phyloP scores from a whole-genome alignment of 129 eudicot genomes.

The Pulicaria dysenterica region DNA sequence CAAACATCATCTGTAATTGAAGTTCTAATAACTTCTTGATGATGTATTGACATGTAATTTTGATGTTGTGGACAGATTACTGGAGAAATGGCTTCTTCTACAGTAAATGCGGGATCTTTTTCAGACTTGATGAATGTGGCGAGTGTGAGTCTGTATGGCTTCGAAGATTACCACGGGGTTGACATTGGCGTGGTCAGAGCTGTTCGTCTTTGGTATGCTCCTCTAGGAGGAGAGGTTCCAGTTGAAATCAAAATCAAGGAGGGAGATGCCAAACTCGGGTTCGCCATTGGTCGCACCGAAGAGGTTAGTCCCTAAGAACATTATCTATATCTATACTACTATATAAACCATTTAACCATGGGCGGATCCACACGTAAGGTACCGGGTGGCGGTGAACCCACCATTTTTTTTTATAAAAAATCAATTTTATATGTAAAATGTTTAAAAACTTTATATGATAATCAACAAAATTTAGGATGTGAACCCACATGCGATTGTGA shows the following conservation, averaged over 20 bases:
- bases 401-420: too few relatives aligned
- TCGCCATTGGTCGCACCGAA: conserved; percentile 83
- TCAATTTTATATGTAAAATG: too few relatives aligned
- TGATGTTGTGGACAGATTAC: conserved; percentile 61
- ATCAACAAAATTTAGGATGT: too few relatives aligned
- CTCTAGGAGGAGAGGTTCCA: conserved; percentile 74
- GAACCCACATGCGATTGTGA: too few relatives aligned
- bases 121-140: conserved; percentile 78
- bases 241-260: conserved; percentile 68
- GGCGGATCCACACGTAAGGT: too few relatives aligned
- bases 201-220: conserved; percentile 91
- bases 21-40: too few relatives aligned
- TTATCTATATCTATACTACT: too few relatives aligned
- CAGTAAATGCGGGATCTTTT: conserved; percentile 68
- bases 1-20: too few relatives aligned
- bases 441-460: too few relatives aligned
- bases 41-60: neutral
- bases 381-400: too few relatives aligned
- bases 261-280: conserved; percentile 77
- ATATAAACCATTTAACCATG: too few relatives aligned
- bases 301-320: conserved; percentile 74
- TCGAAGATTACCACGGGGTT: conserved; percentile 97
- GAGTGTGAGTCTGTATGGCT: conserved; percentile 78
- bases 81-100: conserved; percentile 83
- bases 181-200: conserved; percentile 94